Evolutionary conservation across 148 eudicot species (phyloP), one percentile per base, ranked within the genome.

Genomic region (Vaccinium macrocarpon): DNA sequence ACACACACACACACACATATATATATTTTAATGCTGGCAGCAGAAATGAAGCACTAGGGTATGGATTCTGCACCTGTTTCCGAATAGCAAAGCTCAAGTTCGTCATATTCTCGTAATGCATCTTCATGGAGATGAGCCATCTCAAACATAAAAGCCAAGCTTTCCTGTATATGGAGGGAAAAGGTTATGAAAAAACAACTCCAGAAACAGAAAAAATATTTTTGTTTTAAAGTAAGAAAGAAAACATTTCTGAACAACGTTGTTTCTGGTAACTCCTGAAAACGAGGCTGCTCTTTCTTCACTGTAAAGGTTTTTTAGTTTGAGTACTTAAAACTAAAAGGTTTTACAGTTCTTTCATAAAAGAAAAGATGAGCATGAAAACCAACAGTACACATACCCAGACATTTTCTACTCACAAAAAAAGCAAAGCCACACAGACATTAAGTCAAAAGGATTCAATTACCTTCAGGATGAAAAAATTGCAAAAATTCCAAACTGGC

Each of bases 401-500:
- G 61, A 66, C 23, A 64, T 8, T 75, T 35, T 82, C 72, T 56
- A 62, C 81, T 50, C 42, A 56, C 16, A 56, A 78, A 86, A 76
- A 79, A 55, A 74, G 71, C 13, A 83, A 38, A 53, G 70, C 1
- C 35, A 79, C 61, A 86, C 48, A 6, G 38, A 48, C 82, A 53
- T 16, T 8, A 52, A 80, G 66, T 76, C 82, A 27, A 84, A 84
- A 76, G 35, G 42, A 53, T 56, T 59, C 70, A 86, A 78, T 49
- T 87, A 96, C 99, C 99, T 97, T 97, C 74, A 97, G 84, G 80
- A 97, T 91, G 86, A 97, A 97, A 90, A 95, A 97, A 85, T 92
- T 95, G 87, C 99, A 97, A 86, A 97, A 97, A 88, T 92, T 97
- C 98, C 98, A 97, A 81, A 93, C 86, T 76, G 99, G 99, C 99